Conservation (phyloP, 805 yeast genomes). For the Lachancea fermentati region DNA sequence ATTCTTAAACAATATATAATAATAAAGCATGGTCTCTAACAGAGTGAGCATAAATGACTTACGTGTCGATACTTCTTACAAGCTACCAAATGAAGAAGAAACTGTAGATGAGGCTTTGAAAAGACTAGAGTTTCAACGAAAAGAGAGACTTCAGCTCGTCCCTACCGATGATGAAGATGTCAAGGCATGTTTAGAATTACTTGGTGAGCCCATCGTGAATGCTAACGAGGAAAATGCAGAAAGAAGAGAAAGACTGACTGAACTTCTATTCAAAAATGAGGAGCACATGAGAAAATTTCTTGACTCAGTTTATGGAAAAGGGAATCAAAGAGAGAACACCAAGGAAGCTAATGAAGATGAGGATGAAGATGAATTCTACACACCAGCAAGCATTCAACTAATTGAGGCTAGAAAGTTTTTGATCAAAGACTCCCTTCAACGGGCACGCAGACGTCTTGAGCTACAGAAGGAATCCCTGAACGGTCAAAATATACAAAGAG, state of each 20-base stretch:
- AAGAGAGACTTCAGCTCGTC: constrained; percentile 30
- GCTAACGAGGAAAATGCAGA: constrained; percentile 57
- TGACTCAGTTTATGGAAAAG: constrained; percentile 8
- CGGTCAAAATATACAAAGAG: constrained; percentile 36
- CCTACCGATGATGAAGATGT: constrained; percentile 71
- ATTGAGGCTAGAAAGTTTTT: constrained; percentile 47
- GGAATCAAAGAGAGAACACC: constrained; percentile 3
- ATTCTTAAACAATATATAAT: not conserved
- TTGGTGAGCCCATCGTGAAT: constrained; percentile 52
- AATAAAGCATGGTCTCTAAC: not conserved
- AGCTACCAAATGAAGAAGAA: constrained; percentile 12
- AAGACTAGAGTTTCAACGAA: constrained; percentile 25
- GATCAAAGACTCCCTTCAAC: constrained; percentile 44
- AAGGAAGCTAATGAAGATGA: constrained; percentile 38
- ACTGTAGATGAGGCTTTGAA: constrained; percentile 26
- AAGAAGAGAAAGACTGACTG: constrained; percentile 54
- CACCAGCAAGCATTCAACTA: constrained; percentile 64
- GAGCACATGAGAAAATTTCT: constrained; percentile 17
- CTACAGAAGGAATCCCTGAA: constrained; percentile 30
- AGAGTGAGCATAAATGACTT: constrained; percentile 3
- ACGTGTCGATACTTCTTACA: constrained; percentile 10
- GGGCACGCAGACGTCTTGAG: constrained; percentile 40
- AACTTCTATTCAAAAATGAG: constrained; percentile 36
- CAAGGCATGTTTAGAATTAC: constrained; percentile 38
- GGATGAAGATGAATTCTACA: constrained; percentile 76